Percentiles rank a stretch among this genome's conserved stretches.
These are phyloP conservation scores for Anthracocystis walkeri DNA, from an alignment of 1,284 basidiomycete species.

Conservation along the genomic window DNA sequence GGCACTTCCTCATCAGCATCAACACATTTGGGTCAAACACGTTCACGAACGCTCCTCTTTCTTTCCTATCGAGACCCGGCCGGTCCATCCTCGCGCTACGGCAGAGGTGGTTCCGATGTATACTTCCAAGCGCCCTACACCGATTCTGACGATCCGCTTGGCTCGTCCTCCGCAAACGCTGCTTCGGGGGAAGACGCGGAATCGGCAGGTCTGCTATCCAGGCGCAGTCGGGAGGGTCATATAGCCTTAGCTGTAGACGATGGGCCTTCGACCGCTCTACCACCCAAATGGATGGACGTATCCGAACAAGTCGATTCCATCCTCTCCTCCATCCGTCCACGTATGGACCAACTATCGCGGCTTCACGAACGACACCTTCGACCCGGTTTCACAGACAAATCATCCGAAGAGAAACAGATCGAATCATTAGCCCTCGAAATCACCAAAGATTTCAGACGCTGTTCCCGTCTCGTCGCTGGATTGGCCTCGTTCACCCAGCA, in stretches of 20 bases:
- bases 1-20: background rate
- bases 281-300: conserved; percentile 67
- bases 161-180: conserved; percentile 17
- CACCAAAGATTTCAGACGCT: conserved; percentile 72
- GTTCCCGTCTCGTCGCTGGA: conserved; percentile 52
- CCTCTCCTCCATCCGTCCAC: conserved; percentile 48
- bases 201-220: conserved; percentile 10
- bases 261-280: conserved; percentile 35
- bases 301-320: conserved; percentile 62
- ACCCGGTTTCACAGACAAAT: conserved; percentile 94
- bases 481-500: conserved; percentile 69
- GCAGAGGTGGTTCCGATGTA: conserved; percentile 1
- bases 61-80: conserved; percentile 91
- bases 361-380: conserved; percentile 94
- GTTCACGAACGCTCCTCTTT: conserved; percentile 92
- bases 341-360: conserved; percentile 81
- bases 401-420: conserved; percentile 92
- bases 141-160: conserved; percentile 37
- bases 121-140: conserved; percentile 60
- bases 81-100: conserved; percentile 25
- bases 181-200: conserved; percentile 7
- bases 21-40: conserved; percentile 72
- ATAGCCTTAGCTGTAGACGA: conserved; percentile 12
- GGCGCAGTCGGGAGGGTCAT: conserved; percentile 29
- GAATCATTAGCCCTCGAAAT: conserved; percentile 87